Conservation (phyloP, 2,329 filamentous ascomycete genomes). For the Emericellopsis atlantica region DNA sequence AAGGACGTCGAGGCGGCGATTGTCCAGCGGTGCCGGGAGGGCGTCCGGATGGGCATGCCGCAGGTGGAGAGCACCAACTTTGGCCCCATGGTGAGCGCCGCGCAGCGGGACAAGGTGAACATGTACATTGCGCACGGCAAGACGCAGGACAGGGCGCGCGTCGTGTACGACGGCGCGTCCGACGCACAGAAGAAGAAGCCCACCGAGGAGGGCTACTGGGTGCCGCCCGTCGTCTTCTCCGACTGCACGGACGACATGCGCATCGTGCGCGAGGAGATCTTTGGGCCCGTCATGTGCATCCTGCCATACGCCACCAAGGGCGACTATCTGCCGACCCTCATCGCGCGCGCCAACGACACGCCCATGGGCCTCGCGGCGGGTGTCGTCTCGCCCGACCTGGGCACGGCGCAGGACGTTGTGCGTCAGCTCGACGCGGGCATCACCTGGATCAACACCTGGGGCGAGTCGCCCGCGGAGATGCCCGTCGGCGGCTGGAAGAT, state of each 20-base stretch:
- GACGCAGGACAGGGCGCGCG: slow-evolving; percentile 56
- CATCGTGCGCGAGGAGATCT: slow-evolving; percentile 74
- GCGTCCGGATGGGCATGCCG: slow-evolving; percentile 65
- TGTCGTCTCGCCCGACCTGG: slow-evolving; percentile 67
- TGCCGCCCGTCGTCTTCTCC: slow-evolving; percentile 73
- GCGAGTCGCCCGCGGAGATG: slow-evolving; percentile 87
- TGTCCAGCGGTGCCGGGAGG: slow-evolving; percentile 37
- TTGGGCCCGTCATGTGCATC: slow-evolving; percentile 77
- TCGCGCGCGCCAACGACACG: slow-evolving; percentile 64
- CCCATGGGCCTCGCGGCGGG: slow-evolving; percentile 71
- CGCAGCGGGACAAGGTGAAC: slow-evolving; percentile 67
- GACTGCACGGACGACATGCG: slow-evolving; percentile 75
- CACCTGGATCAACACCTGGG: slow-evolving; percentile 90
- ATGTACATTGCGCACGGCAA: slow-evolving; percentile 66
- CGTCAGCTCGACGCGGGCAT: slow-evolving; percentile 68
- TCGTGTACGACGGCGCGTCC: slow-evolving; percentile 60
- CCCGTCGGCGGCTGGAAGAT: slow-evolving; percentile 86
- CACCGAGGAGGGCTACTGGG: slow-evolving; percentile 61
- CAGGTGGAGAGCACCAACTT: slow-evolving; percentile 67
- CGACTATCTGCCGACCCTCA: slow-evolving; percentile 48
- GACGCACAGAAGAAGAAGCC: slow-evolving; percentile 38
- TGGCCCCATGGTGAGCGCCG: slow-evolving; percentile 65
- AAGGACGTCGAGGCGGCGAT: slow-evolving; percentile 54
- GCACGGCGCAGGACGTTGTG: slow-evolving; percentile 59
- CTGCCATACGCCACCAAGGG: slow-evolving; percentile 43